Percentiles rank a stretch among this genome's conserved stretches.
Evolutionary conservation across 2,329 filamentous ascomycete genomes (phyloP).

Genomic region (Botryotinia globosa): DNA sequence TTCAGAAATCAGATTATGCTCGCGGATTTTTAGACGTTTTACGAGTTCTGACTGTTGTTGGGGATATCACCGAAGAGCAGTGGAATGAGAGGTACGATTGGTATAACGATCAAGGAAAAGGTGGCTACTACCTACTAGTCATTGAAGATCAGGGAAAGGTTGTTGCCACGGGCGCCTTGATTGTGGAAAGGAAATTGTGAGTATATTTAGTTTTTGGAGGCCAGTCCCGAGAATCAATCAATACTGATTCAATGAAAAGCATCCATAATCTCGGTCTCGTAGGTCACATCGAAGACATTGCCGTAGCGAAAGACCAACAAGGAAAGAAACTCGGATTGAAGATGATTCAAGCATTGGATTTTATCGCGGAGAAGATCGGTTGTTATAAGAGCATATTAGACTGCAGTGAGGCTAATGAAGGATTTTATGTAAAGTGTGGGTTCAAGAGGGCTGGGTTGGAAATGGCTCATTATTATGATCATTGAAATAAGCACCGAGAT

Average conservation of each 20-base stretch:
- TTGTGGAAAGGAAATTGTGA: conserved; percentile 93
- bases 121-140: conserved; percentile 79
- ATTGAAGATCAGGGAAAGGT: conserved; percentile 67
- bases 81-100: conserved; percentile 81
- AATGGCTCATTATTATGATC: conserved; percentile 87
- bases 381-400: conserved; percentile 98
- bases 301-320: conserved; percentile 90
- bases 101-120: conserved; percentile 64
- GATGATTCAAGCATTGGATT: conserved; percentile 91
- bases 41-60: conserved; percentile 87
- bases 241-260: conserved; percentile 43
- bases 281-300: conserved; percentile 97
- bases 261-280: conserved; percentile 80
- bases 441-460: conserved; percentile 89
- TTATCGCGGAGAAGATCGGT: conserved; percentile 79
- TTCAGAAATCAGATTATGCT: conserved; percentile 74
- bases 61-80: conserved; percentile 71
- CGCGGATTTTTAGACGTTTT: conserved; percentile 87
- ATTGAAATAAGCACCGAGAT: conserved; percentile 1
- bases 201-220: conserved; percentile 37
- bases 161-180: conserved; percentile 85
- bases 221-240: not conserved
- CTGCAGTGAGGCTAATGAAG: conserved; percentile 93
- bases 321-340: conserved; percentile 93
- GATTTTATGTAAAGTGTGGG: conserved; percentile 97